phyloP scores from a whole-genome alignment of 257 asterid species.

The Verbascum thapsus region DNA sequence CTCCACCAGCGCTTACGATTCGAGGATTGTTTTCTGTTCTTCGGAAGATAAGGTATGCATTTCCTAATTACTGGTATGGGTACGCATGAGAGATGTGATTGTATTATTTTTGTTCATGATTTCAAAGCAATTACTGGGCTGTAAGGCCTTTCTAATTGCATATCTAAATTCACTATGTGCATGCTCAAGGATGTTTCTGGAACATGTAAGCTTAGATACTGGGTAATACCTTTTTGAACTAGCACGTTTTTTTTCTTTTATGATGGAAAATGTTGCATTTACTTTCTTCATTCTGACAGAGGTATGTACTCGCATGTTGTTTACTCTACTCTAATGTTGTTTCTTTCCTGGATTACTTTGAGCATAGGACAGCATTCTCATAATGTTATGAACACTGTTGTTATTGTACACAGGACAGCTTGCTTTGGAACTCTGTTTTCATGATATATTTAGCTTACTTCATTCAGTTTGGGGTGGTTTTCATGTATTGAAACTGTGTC shows the following conservation, averaged over 20 bases:
- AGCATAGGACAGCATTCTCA: background rate
- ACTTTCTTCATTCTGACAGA: constrained; percentile 3
- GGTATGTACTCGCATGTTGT: background rate
- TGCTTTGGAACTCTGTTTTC: background rate
- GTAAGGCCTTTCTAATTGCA: background rate
- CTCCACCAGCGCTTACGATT: constrained; percentile 76
- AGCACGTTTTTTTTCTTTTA: background rate
- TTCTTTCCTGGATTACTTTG: constrained; percentile 19
- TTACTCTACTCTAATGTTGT: constrained; percentile 2
- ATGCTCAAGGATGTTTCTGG: constrained; percentile 21
- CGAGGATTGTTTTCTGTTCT: constrained; percentile 70
- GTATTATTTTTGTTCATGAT: constrained; percentile 23
- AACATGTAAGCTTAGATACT: constrained; percentile 19
- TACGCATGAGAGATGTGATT: constrained; percentile 6
- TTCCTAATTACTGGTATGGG: constrained; percentile 26
- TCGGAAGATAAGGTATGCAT: constrained; percentile 71
- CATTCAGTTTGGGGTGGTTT: background rate
- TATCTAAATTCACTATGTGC: constrained; percentile 4
- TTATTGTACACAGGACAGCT: constrained; percentile 7
- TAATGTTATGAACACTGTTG: background rate
- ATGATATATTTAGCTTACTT: constrained; percentile 19
- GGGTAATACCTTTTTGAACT: constrained; percentile 6
- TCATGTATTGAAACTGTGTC: constrained; percentile 5
- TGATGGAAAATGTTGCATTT: constrained; percentile 13
- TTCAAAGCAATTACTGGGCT: constrained; percentile 10